Evolutionary conservation across 2,329 filamentous ascomycete species (phyloP).

Genomic region (Gaeumannomyces tritici): DNA sequence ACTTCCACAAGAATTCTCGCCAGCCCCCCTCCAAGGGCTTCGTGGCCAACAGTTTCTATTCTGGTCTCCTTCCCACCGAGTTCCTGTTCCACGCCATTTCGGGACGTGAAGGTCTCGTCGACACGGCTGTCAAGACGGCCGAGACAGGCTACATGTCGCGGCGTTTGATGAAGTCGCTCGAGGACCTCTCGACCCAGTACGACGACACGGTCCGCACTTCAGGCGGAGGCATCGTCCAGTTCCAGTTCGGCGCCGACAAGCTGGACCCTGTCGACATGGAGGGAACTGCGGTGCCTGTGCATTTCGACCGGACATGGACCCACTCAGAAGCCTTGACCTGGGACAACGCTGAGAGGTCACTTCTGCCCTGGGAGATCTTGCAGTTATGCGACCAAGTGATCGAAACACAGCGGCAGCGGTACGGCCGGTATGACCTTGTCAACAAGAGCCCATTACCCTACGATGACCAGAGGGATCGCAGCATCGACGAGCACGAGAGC

Average conservation of each 20-base stretch:
- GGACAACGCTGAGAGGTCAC: conserved; percentile 62
- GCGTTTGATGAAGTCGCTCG: conserved; percentile 93
- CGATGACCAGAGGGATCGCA: conserved; percentile 57
- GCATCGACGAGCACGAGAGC: conserved; percentile 71
- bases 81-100: conserved; percentile 98
- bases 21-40: conserved; percentile 96
- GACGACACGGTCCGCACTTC: conserved; percentile 93
- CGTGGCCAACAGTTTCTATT: conserved; percentile 95
- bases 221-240: conserved; percentile 81
- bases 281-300: conserved; percentile 80
- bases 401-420: conserved; percentile 55
- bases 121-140: conserved; percentile 97
- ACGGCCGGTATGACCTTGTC: conserved; percentile 51
- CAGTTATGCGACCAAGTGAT: conserved; percentile 59
- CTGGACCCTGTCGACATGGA: conserved; percentile 98
- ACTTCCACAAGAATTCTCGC: conserved; percentile 88
- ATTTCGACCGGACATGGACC: conserved; percentile 85
- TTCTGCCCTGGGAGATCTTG: conserved; percentile 67
- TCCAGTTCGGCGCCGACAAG: conserved; percentile 94
- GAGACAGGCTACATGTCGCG: conserved; percentile 99
- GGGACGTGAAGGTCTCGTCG: conserved; percentile 94
- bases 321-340: conserved; percentile 71
- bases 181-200: conserved; percentile 88
- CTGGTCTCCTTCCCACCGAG: conserved; percentile 78
- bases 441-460: conserved; percentile 56